These are phyloP conservation scores for Colletotrichum sp. DNA, from an alignment of 2,329 filamentous ascomycete genomes.

Conservation along the genomic window DNA sequence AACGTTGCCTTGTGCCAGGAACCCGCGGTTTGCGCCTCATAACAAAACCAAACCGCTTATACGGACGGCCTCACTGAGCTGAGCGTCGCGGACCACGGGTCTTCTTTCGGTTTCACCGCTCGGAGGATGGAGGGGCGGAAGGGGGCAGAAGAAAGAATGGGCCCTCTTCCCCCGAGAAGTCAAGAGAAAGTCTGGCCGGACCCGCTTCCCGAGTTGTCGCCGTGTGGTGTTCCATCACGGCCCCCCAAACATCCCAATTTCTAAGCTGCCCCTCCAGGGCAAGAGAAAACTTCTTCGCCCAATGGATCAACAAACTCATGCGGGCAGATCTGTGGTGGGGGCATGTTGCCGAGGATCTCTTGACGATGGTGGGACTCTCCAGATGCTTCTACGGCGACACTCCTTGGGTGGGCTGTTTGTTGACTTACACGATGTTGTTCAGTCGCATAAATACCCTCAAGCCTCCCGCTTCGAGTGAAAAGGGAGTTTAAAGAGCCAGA, in stretches of 20 bases:
- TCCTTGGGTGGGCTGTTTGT: not conserved
- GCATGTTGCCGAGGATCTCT: not conserved
- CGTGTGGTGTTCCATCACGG: not conserved
- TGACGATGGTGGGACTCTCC: constrained; percentile 6
- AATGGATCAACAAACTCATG: not conserved
- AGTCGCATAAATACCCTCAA: constrained; percentile 9
- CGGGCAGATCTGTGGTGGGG: not conserved
- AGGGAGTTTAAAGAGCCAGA: not conserved
- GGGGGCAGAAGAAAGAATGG: not conserved
- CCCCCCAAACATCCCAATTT: not conserved
- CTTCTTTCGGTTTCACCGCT: constrained; percentile 11
- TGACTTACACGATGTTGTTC: not conserved
- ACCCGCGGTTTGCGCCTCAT: not conserved
- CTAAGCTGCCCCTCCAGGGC: not conserved
- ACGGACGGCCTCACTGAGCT: not conserved
- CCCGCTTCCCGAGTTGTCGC: constrained; percentile 18
- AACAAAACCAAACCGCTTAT: not conserved
- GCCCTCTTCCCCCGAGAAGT: not conserved
- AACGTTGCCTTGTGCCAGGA: not conserved
- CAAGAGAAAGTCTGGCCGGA: not conserved
- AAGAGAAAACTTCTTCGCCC: constrained; percentile 3
- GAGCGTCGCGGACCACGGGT: not conserved
- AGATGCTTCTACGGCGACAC: constrained; percentile 13
- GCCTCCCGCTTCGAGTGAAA: not conserved
- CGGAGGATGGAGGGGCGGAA: not conserved